A percentile compares a stretch with the other conserved stretches of the same genome.
phyloP scores from a whole-genome alignment of 257 asterid genomes.

The Ocimum tenuiflorum region DNA sequence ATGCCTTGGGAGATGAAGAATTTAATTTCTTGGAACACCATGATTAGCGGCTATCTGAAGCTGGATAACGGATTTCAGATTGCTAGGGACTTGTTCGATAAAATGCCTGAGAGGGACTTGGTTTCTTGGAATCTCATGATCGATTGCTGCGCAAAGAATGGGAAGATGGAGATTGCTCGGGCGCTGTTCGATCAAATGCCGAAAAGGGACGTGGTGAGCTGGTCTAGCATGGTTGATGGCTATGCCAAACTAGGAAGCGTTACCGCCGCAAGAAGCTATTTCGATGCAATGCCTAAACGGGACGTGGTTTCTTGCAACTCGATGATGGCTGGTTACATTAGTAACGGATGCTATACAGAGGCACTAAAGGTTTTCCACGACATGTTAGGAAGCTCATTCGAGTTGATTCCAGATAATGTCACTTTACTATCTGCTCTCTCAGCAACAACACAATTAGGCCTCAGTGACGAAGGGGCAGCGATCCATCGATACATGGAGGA shows the following conservation, averaged over 20 bases:
- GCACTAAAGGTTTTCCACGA: constrained; percentile 59
- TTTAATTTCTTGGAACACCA: constrained; percentile 69
- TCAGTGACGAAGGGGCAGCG: constrained; percentile 48
- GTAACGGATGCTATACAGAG: constrained; percentile 47
- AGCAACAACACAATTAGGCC: constrained; percentile 60
- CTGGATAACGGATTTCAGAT: constrained; percentile 36
- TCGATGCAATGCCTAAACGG: constrained; percentile 65
- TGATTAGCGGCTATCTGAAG: constrained; percentile 57
- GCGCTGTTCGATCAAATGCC: constrained; percentile 55
- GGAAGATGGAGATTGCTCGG: constrained; percentile 44
- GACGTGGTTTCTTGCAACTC: constrained; percentile 84
- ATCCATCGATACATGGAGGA: constrained; percentile 42
- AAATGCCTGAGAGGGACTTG: constrained; percentile 58
- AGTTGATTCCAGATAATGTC: constrained; percentile 54
- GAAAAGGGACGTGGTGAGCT: constrained; percentile 57
- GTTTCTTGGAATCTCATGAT: constrained; percentile 86
- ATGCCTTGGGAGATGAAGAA: constrained; percentile 53
- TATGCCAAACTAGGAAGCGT: constrained; percentile 49
- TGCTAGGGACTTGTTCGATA: constrained; percentile 49
- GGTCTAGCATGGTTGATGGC: constrained; percentile 81
- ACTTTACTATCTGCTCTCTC: constrained; percentile 61
- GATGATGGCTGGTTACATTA: constrained; percentile 78
- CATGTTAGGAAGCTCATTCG: constrained; percentile 30
- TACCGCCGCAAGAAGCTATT: constrained; percentile 50
- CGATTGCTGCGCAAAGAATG: constrained; percentile 60